These are phyloP conservation scores for Lachancea cidri DNA, from an alignment of 805 yeast species.

Conservation along the genomic window DNA sequence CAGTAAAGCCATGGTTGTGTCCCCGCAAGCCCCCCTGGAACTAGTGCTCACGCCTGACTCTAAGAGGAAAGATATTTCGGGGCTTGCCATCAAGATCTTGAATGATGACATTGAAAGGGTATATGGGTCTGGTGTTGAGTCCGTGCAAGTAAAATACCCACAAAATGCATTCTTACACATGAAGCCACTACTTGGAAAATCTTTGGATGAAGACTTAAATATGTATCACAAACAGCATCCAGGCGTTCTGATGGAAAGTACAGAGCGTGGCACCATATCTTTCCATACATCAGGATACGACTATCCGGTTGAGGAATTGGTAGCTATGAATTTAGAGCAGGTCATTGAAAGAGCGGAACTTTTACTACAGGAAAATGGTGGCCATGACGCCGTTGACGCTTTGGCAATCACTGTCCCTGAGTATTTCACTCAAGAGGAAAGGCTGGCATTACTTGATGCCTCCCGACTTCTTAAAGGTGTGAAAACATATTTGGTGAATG, in stretches of 20 bases:
- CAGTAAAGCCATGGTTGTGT: constrained; percentile 82
- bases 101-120: constrained; percentile 56
- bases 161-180: constrained; percentile 57
- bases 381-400: constrained; percentile 48
- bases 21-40: constrained; percentile 87
- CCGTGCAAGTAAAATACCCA: constrained; percentile 71
- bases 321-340: constrained; percentile 77
- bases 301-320: constrained; percentile 66
- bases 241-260: constrained; percentile 46
- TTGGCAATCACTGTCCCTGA: constrained; percentile 77
- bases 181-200: constrained; percentile 67
- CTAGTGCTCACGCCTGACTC: constrained; percentile 85
- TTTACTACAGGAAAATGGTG: constrained; percentile 50
- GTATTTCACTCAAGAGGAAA: constrained; percentile 55
- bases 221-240: constrained; percentile 53
- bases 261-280: constrained; percentile 52
- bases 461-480: constrained; percentile 63
- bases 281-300: constrained; percentile 42
- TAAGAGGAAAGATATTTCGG: constrained; percentile 83
- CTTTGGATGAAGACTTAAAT: constrained; percentile 42
- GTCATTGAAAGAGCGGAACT: constrained; percentile 58
- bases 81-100: constrained; percentile 55
- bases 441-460: constrained; percentile 68
- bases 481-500: constrained; percentile 65
- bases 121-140: constrained; percentile 71